A percentile compares a stretch with the other conserved stretches of the same genome.
These are phyloP conservation scores for Jaapia argillacea DNA, from an alignment of 768 basidiomycete genomes.

Conservation along the genomic window DNA sequence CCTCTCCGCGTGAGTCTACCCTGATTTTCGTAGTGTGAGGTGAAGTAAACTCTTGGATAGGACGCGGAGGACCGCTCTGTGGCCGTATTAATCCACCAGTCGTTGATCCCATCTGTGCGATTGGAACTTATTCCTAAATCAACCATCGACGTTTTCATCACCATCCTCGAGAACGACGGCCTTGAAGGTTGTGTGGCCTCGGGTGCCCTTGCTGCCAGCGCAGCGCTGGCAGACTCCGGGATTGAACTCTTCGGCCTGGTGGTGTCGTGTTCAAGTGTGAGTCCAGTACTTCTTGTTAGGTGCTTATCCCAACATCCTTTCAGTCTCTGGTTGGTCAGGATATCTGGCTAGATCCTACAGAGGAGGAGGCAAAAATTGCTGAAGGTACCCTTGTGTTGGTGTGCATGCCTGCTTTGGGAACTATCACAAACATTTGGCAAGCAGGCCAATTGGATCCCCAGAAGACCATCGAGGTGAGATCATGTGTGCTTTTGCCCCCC, in stretches of 20 bases:
- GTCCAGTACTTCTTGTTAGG: constrained; percentile 13
- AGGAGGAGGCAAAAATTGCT: constrained; percentile 49
- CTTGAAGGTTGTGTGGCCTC: constrained; percentile 84
- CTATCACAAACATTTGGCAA: constrained; percentile 82
- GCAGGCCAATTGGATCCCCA: constrained; percentile 53
- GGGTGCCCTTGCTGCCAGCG: constrained; percentile 78
- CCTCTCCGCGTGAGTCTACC: constrained; percentile 70
- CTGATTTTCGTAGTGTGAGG: background rate
- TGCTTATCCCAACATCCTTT: constrained; percentile 5
- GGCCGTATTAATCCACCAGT: constrained; percentile 76
- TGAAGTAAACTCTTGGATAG: constrained; percentile 27
- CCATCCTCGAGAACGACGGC: constrained; percentile 86
- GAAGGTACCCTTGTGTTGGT: constrained; percentile 68
- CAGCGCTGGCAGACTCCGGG: constrained; percentile 88
- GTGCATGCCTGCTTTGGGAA: constrained; percentile 81
- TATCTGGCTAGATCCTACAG: constrained; percentile 75
- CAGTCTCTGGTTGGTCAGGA: constrained; percentile 50
- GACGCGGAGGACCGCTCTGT: constrained; percentile 91
- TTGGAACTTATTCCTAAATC: constrained; percentile 92
- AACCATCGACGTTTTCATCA: constrained; percentile 84
- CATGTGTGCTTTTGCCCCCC: constrained; percentile 3
- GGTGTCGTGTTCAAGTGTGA: constrained; percentile 70
- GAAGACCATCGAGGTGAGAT: constrained; percentile 46
- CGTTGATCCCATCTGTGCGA: constrained; percentile 73
- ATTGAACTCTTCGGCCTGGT: constrained; percentile 89